Base-by-base conservation (phyloP, 2,329 filamentous ascomycete genomes). In the Didymella arachidicola region DNA sequence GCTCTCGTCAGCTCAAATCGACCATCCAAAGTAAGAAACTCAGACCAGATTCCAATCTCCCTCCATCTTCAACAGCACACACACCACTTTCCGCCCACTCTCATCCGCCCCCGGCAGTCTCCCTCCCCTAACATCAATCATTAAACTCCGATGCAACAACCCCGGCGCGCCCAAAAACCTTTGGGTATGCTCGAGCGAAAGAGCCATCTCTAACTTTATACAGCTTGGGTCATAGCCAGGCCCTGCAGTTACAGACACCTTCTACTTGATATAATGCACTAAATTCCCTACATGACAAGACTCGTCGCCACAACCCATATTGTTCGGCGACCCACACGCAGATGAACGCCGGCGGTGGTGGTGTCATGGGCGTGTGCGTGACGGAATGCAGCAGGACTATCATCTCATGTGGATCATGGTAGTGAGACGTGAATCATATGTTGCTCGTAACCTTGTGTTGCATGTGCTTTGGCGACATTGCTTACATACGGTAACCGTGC, bases 91-190 rank as follows among this genome's bases (percentile, higher is more conserved):
- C 27, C 22, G 44, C 16, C 50, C 56, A 2, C n/a, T 29, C n/a
- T 50, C 45, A 29, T 50, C 50, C 22, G 42, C 22, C 18, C 18
- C 32, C 1, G 78, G 77, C 39, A 79, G 64, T 29, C 67, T 64
- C 0, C 76, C 77, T 0, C 68, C 78, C n/a, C 77, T 72, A 38
- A 79, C 68, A 54, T 80, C 79, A 7, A 79, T 60, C 63, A 79
- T 77, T 65, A 80, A 55, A 2, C 76, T 72, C 43, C 72, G 76
- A 54, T 78, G 70, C 32, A 80, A 50, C 54, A 80, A 53, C 36
- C 61, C 72, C 2, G 77, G 78, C 30, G 69, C 73, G 5, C 54
- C 59, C 32, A n/a, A n/a, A 43, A 27, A 7, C 25, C 14, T 1
- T 43, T n/a, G 22, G n/a, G 22, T 10, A 22, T 26, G 16, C 11